Evolutionary conservation across 768 basidiomycete genomes (phyloP).

Genomic region (Suillus americanus): DNA sequence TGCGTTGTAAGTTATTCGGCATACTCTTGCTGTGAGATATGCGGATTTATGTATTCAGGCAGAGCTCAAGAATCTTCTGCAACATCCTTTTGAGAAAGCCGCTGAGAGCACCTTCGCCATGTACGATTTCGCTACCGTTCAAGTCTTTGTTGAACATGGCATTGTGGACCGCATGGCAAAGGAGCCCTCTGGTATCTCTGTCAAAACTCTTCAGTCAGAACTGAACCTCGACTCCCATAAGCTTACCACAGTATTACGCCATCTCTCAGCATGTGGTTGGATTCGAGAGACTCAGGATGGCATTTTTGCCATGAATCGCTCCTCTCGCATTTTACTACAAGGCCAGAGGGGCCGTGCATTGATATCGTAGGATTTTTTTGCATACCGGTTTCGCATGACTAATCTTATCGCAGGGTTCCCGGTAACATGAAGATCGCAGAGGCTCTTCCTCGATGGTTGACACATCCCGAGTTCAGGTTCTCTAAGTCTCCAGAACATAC

Average conservation of each 20-base stretch:
- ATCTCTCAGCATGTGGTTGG: slow-evolving; percentile 19
- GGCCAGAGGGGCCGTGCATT: slow-evolving; percentile 18
- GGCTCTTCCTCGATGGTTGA: slow-evolving; percentile 12
- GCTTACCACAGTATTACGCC: slow-evolving; percentile 17
- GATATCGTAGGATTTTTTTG: slow-evolving; percentile 10
- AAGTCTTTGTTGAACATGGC: slow-evolving; percentile 17
- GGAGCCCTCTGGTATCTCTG: slow-evolving; percentile 13
- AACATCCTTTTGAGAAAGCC: slow-evolving; percentile 5
- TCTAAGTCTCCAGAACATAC: slow-evolving; percentile 22
- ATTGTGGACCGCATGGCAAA: slow-evolving; percentile 18
- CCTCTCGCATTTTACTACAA: slow-evolving; percentile 13
- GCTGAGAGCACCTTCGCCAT: slow-evolving; percentile 11
- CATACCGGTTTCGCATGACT: not conserved
- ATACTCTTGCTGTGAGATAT: not conserved
- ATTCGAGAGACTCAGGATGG: slow-evolving; percentile 18
- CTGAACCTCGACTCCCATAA: slow-evolving; percentile 16
- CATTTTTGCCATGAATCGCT: slow-evolving; percentile 18
- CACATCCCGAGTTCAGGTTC: slow-evolving; percentile 19
- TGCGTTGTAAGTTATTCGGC: not conserved
- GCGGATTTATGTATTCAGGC: not conserved
- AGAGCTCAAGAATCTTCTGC: slow-evolving; percentile 6
- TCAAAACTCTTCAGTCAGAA: slow-evolving; percentile 13
- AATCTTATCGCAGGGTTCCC: slow-evolving; percentile 10
- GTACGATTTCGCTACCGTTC: slow-evolving; percentile 17
- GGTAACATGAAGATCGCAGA: slow-evolving; percentile 15